These are phyloP conservation scores for Starmera caribaea DNA, from an alignment of 805 yeast genomes.

Conservation along the genomic window DNA sequence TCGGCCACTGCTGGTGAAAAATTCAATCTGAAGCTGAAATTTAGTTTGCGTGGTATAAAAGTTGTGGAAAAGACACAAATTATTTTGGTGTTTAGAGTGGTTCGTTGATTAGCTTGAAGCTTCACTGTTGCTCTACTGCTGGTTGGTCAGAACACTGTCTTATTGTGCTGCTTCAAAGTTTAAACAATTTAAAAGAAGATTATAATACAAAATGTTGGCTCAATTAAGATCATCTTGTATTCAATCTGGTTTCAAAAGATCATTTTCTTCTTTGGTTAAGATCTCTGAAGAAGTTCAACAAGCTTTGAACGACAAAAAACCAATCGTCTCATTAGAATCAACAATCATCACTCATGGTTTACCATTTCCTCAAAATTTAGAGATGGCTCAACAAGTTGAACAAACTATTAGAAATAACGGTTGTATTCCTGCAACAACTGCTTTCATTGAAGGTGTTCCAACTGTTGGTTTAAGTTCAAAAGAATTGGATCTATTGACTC, in stretches of 20 bases:
- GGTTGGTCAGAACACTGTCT: too few relatives aligned
- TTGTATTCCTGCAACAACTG: slow-evolving; percentile 79
- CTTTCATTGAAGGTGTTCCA: slow-evolving; percentile 64
- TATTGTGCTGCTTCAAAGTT: too few relatives aligned
- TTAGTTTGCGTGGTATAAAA: too few relatives aligned
- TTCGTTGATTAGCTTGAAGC: too few relatives aligned
- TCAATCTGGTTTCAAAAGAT: neutral
- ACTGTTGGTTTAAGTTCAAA: slow-evolving; percentile 47
- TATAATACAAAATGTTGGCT: too few relatives aligned
- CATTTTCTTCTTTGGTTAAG: slow-evolving; percentile 9
- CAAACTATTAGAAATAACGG: slow-evolving; percentile 46
- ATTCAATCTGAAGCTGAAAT: too few relatives aligned
- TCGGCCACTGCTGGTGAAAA: too few relatives aligned
- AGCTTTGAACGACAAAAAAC: slow-evolving; percentile 47
- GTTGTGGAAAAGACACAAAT: too few relatives aligned
- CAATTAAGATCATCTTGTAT: too few relatives aligned
- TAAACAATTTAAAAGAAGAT: too few relatives aligned
- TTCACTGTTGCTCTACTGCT: too few relatives aligned
- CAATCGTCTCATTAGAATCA: slow-evolving; percentile 77
- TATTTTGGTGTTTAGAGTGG: too few relatives aligned
- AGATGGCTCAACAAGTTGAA: slow-evolving; percentile 68
- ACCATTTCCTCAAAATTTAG: slow-evolving; percentile 68
- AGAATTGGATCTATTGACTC: slow-evolving; percentile 41
- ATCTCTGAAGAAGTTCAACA: slow-evolving; percentile 42
- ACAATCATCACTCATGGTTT: slow-evolving; percentile 88